Base-by-base conservation (phyloP, 768 basidiomycete species). In the Psilocybe azurescens region DNA sequence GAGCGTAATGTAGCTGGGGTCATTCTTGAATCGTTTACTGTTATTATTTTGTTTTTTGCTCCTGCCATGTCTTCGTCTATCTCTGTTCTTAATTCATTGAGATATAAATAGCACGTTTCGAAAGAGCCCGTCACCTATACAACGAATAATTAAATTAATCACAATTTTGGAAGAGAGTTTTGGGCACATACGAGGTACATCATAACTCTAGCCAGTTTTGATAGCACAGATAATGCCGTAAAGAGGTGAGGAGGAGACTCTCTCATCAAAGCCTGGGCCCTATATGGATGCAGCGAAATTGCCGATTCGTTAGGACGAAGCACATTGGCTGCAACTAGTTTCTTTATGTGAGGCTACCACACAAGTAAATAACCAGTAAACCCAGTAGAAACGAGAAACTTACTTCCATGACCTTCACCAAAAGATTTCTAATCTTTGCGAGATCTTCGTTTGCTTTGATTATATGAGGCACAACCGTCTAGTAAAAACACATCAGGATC, bases 91-190 rank as follows among this genome's bases (percentile, higher is more conserved):
- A 88, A 67, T 5, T 82, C 83, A 55, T 81, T 77, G 41, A 98
- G 74, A 54, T 76, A 81, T 10, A 82, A 86, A 72, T 93, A 84
- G 67, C 93, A 96, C 85, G 94, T 90, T 11, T 81, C 80, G 16
- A 90, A 79, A 18, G 92, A 95, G 39, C 90, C 91, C 71, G 97
- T 94, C 65, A 94, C 79, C 95, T 97, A 68, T 38, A 24, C 20
- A 29, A 24, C 30, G 28, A 5, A 14, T 20, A 24, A 38, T 6
- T n/a, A n/a, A n/a, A n/a, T n/a, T n/a, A n/a, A n/a, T n/a, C n/a
- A n/a, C n/a, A n/a, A n/a, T n/a, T n/a, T n/a, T 33, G 5, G n/a
- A 49, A 61, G 9, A 6, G 58, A 59, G n/a, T n/a, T n/a, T 53
- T 30, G 28, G 24, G 33, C 48, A 71, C 89, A 60, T 70, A 97